These are phyloP conservation scores for Cyberlindnera nakhonratchasimensis DNA, from an alignment of 805 yeast genomes.

Conservation along the genomic window DNA sequence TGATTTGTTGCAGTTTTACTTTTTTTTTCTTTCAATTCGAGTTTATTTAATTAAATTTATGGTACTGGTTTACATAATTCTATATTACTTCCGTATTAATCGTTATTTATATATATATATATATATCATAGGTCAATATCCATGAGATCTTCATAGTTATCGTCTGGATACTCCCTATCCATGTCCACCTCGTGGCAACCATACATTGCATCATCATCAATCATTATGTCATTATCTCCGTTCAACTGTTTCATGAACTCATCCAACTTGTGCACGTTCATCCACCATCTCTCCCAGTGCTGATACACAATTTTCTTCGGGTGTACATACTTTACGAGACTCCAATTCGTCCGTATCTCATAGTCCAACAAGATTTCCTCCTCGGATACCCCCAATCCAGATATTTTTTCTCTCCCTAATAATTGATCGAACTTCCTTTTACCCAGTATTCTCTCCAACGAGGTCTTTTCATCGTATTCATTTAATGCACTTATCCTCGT, in stretches of 20 bases:
- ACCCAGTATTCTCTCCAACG: slow-evolving; percentile 10
- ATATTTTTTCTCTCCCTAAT: neutral
- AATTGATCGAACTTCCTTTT: slow-evolving; percentile 4
- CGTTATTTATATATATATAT: too few species aligned
- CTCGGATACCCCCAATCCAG: slow-evolving; percentile 10
- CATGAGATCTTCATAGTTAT: slow-evolving; percentile 3
- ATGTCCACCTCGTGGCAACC: neutral
- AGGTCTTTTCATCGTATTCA: slow-evolving; percentile 4
- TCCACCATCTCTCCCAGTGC: slow-evolving; percentile 33
- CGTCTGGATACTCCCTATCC: slow-evolving; percentile 2
- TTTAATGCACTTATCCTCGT: slow-evolving; percentile 4
- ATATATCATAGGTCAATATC: too few species aligned
- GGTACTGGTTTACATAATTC: slow-evolving; percentile 1
- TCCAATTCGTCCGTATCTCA: slow-evolving; percentile 26
- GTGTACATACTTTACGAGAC: slow-evolving; percentile 30
- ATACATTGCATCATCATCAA: slow-evolving; percentile 5
- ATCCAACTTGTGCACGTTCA: slow-evolving; percentile 11
- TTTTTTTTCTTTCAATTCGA: neutral
- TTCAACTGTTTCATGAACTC: slow-evolving; percentile 12
- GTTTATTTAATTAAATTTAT: neutral
- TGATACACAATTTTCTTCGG: slow-evolving; percentile 19
- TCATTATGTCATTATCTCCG: neutral
- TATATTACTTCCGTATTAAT: too few species aligned
- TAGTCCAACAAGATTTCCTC: slow-evolving; percentile 27
- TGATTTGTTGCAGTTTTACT: neutral